Conservation (phyloP, 495 filamentous ascomycete genomes). For the Poronia punctata region DNA sequence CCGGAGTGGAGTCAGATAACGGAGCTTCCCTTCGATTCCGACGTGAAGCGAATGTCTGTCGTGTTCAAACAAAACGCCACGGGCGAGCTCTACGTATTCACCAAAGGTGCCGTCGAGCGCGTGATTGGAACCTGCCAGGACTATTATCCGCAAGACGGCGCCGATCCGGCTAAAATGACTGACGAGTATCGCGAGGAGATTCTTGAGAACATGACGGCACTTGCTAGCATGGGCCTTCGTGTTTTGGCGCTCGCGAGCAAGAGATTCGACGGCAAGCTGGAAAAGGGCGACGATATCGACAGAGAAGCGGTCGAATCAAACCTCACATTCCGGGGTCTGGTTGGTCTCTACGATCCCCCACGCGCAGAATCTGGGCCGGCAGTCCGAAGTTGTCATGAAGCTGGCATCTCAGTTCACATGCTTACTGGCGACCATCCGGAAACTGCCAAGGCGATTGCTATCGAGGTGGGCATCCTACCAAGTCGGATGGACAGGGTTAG, state of each 20-base stretch:
- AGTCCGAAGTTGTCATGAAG: conserved; percentile 53
- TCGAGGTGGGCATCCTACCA: conserved; percentile 62
- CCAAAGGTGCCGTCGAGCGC: conserved; percentile 61
- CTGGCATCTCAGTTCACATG: conserved; percentile 73
- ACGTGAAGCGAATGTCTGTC: conserved; percentile 63
- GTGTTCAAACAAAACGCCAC: conserved; percentile 41
- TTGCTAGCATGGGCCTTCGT: conserved; percentile 58
- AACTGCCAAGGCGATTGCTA: conserved; percentile 59
- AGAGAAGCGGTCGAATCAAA: conserved; percentile 49
- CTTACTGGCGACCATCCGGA: conserved; percentile 62
- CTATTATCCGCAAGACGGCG: conserved; percentile 31
- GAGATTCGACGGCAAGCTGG: conserved; percentile 22
- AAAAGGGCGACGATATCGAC: conserved; percentile 37
- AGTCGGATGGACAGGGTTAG: conserved; percentile 42
- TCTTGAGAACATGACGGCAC: conserved; percentile 55
- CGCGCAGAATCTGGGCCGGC: conserved; percentile 44
- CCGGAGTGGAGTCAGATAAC: conserved; percentile 50
- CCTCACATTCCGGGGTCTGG: conserved; percentile 51
- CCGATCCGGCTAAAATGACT: conserved; percentile 29
- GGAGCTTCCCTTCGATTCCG: conserved; percentile 63
- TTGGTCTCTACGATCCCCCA: conserved; percentile 54
- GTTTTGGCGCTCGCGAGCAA: conserved; percentile 56
- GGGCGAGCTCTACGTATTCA: conserved; percentile 44
- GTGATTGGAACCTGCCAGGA: conserved; percentile 49
- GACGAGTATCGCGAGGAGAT: conserved; percentile 42